Evolutionary conservation across 2,329 filamentous ascomycete genomes (phyloP).

Genomic region (Penicillium sp.): DNA sequence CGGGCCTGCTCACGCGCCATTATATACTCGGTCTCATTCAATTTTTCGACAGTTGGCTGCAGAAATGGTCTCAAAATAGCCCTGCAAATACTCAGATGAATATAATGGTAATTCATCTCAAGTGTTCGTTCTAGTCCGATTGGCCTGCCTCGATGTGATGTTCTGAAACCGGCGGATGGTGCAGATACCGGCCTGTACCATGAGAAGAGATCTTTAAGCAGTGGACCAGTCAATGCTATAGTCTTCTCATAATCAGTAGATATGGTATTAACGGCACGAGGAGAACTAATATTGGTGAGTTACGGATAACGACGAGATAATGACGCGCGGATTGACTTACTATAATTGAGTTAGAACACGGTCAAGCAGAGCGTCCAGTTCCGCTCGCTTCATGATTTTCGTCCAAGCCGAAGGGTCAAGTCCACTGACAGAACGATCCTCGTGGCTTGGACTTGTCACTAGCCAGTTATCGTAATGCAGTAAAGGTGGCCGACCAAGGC

Average conservation of each 20-base stretch:
- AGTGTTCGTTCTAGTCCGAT: neutral
- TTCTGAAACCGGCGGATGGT: neutral
- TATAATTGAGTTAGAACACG: neutral
- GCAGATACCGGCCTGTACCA: neutral
- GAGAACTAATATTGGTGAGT: neutral
- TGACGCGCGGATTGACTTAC: neutral
- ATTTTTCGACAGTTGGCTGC: neutral
- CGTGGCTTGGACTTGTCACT: neutral
- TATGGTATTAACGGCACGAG: neutral
- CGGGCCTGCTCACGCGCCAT: neutral
- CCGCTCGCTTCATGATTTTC: slow-evolving; percentile 1
- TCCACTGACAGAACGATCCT: neutral
- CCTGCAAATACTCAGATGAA: neutral
- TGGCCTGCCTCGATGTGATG: neutral
- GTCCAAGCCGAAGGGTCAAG: neutral
- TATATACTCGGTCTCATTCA: neutral
- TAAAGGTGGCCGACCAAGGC: slow-evolving; percentile 6
- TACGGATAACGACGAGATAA: neutral
- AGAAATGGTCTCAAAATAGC: slow-evolving; percentile 1
- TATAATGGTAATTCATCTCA: slow-evolving; percentile 7
- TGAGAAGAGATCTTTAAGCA: neutral
- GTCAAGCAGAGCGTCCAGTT: slow-evolving; percentile 2
- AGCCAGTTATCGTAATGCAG: slow-evolving; percentile 4
- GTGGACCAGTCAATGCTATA: neutral
- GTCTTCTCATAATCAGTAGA: slow-evolving; percentile 1